phyloP scores from a whole-genome alignment of 441 rosid genomes.

The Macaranga tanarius region DNA sequence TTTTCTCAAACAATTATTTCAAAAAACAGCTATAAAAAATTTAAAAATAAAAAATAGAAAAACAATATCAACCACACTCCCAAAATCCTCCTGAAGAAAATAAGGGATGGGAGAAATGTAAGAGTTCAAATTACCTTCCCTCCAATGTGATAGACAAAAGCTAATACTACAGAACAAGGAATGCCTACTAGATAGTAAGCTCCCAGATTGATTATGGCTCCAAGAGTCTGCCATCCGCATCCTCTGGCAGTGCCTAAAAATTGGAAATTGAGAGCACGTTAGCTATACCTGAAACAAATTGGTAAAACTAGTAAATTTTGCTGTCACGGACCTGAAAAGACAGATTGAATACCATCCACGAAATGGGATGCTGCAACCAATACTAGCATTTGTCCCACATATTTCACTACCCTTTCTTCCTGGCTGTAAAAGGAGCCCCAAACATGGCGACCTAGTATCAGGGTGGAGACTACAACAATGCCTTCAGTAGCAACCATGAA shows the following conservation, averaged over 20 bases:
- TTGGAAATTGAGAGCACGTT: not conserved
- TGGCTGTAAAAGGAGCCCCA: conserved; percentile 33
- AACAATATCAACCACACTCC: too few relatives aligned
- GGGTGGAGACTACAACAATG: not conserved
- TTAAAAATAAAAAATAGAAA: too few relatives aligned
- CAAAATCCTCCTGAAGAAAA: too few relatives aligned
- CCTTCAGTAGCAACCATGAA: conserved; percentile 20
- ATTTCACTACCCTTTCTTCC: conserved; percentile 25
- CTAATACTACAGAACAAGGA: conserved; percentile 26
- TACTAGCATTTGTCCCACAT: conserved; percentile 29
- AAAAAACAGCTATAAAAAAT: too few relatives aligned
- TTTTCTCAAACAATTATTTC: too few relatives aligned
- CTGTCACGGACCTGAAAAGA: conserved; percentile 29
- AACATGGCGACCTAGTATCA: conserved; percentile 23
- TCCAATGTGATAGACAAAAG: conserved; percentile 24
- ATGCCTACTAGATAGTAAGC: conserved; percentile 30
- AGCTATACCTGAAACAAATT: not conserved
- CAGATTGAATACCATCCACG: conserved; percentile 31
- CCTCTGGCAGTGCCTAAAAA: conserved; percentile 28
- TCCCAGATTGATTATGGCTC: conserved; percentile 29
- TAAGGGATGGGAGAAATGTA: not conserved
- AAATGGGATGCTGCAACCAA: conserved; percentile 25
- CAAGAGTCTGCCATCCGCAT: conserved; percentile 34
- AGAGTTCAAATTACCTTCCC: conserved; percentile 23
- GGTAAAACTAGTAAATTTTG: not conserved